phyloP scores from a whole-genome alignment of 495 filamentous ascomycete species.

The Hypoxylon rickii region DNA sequence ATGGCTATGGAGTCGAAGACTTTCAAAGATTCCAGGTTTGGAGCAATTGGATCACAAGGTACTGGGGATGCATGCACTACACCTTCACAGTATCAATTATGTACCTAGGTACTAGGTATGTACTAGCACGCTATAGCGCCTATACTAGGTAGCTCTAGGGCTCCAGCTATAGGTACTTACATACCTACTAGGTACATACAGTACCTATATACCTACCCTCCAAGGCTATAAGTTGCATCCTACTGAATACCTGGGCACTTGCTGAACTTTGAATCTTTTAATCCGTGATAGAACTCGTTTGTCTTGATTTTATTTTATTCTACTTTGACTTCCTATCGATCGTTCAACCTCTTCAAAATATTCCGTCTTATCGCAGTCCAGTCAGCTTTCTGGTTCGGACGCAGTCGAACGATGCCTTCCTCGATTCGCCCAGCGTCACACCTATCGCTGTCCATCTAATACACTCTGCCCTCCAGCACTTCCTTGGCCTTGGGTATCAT shows the following conservation, averaged over 20 bases:
- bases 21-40: no score
- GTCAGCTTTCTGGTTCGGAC: not conserved
- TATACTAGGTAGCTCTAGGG: no score
- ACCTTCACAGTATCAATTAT: no score
- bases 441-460: slow-evolving; percentile 17
- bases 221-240: no score
- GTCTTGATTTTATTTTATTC: not conserved
- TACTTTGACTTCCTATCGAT: not conserved
- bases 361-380: slow-evolving; percentile 1
- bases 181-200: not conserved
- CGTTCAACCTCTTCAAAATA: not conserved
- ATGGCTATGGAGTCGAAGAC: no score
- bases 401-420: slow-evolving; percentile 4
- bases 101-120: not conserved
- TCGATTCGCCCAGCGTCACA: not conserved
- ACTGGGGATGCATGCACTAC: not conserved
- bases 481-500: not conserved
- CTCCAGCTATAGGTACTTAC: no score
- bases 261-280: not conserved
- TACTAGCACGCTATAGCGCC: no score
- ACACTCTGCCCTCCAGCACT: no score
- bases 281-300: no score
- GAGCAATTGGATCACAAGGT: slow-evolving; percentile 22
- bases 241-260: not conserved
- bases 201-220: not conserved